A percentile compares a stretch with the other conserved stretches of the same genome.
These are phyloP conservation scores for Heliocybe sulcata DNA, from an alignment of 1,284 basidiomycete genomes.

Conservation along the genomic window DNA sequence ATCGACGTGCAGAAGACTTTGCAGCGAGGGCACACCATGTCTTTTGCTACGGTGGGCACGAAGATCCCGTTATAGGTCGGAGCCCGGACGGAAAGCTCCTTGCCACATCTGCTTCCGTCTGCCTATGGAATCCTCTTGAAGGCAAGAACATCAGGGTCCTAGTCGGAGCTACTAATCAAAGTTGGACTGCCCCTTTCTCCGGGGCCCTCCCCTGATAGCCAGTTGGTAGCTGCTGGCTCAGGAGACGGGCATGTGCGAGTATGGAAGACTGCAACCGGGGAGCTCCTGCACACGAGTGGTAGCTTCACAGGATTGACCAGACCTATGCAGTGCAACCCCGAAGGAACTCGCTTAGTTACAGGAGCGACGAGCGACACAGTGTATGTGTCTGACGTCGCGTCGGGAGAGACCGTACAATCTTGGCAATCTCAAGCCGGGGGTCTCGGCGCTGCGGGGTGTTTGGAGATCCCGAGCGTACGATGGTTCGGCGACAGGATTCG, in stretches of 20 bases:
- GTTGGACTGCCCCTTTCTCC: constrained; percentile 28
- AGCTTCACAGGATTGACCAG: not conserved
- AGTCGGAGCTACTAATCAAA: constrained; percentile 17
- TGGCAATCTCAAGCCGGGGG: not conserved
- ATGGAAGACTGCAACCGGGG: constrained; percentile 21
- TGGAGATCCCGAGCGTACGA: not conserved
- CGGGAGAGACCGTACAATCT: not conserved
- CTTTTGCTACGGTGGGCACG: not conserved
- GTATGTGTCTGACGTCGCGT: not conserved
- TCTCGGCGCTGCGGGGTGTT: not conserved
- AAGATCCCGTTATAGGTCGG: constrained; percentile 6
- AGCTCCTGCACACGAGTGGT: constrained; percentile 6
- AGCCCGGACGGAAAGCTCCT: constrained; percentile 7
- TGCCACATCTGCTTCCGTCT: constrained; percentile 11
- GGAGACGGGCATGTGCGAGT: constrained; percentile 22
- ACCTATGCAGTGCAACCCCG: not conserved
- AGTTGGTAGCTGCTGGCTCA: constrained; percentile 23
- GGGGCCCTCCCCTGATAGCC: constrained; percentile 25
- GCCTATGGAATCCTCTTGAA: constrained; percentile 18
- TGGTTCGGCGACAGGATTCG: not conserved
- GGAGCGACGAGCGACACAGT: not conserved
- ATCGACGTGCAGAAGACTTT: not conserved
- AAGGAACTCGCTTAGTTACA: not conserved
- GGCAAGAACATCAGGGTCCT: constrained; percentile 15
- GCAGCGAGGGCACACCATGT: not conserved